These are phyloP conservation scores for Hericium coralloides DNA, from an alignment of 768 basidiomycete genomes.

Conservation along the genomic window DNA sequence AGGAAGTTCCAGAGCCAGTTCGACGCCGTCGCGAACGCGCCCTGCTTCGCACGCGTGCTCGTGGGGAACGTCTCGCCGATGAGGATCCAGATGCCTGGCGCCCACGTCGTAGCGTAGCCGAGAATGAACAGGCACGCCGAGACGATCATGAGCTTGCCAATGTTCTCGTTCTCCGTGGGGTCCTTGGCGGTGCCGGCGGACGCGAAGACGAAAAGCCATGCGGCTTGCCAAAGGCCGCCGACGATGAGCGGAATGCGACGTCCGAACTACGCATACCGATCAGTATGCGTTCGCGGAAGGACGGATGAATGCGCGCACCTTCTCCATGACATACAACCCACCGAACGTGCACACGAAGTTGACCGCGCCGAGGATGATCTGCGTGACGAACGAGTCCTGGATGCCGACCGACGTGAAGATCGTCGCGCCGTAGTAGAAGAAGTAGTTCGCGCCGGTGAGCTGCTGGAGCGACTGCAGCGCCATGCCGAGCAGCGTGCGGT, in stretches of 20 bases:
- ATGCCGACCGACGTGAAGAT: conserved; percentile 63
- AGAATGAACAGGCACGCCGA: conserved; percentile 63
- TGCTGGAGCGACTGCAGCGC: conserved; percentile 63
- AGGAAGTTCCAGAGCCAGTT: conserved; percentile 71
- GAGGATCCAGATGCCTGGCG: conserved; percentile 59
- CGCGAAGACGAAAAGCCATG: conserved; percentile 67
- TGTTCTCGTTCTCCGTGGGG: conserved; percentile 35
- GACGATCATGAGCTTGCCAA: conserved; percentile 45
- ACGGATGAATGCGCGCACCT: conserved; percentile 24
- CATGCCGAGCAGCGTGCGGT: conserved; percentile 57
- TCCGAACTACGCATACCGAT: conserved; percentile 38
- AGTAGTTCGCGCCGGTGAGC: conserved; percentile 63
- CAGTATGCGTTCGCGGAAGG: neutral
- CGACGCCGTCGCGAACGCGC: conserved; percentile 50
- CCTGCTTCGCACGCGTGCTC: conserved; percentile 63
- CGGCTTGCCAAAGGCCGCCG: conserved; percentile 62
- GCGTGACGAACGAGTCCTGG: conserved; percentile 55
- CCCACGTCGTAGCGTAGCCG: conserved; percentile 66
- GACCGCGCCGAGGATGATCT: conserved; percentile 69
- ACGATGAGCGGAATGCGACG: conserved; percentile 54
- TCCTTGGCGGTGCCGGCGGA: conserved; percentile 58
- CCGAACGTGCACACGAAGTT: conserved; percentile 67
- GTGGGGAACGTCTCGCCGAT: conserved; percentile 74
- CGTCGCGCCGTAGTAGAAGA: conserved; percentile 58
- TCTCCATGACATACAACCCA: conserved; percentile 67